phyloP scores from a whole-genome alignment of 2,329 filamentous ascomycete species.

The Fusarium neocosmosporiellum region DNA sequence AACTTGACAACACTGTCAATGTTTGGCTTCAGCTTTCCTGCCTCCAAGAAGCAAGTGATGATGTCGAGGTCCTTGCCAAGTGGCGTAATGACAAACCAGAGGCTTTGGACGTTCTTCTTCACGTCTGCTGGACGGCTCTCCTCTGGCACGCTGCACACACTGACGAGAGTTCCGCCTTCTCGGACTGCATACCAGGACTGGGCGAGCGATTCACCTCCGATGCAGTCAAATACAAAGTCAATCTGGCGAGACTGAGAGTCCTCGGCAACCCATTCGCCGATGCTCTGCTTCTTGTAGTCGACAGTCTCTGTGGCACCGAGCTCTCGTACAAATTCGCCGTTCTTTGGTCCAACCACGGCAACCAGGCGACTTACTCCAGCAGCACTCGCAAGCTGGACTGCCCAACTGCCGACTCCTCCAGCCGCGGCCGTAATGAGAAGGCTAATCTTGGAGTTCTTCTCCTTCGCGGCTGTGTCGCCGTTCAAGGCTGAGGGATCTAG shows the following conservation, averaged over 20 bases:
- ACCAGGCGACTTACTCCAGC: conserved; percentile 12
- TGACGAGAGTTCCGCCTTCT: conserved; percentile 19
- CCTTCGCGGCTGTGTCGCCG: not conserved
- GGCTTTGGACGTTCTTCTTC: not conserved
- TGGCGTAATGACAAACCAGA: conserved; percentile 30
- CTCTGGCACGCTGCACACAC: conserved; percentile 20
- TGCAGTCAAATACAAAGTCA: conserved; percentile 31
- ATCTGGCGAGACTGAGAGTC: conserved; percentile 6
- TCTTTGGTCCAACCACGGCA: conserved; percentile 8
- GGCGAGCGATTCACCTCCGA: conserved; percentile 15
- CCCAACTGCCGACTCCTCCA: conserved; percentile 26
- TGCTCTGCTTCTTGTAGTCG: conserved; percentile 27
- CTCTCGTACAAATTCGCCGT: not conserved
- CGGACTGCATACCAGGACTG: conserved; percentile 28
- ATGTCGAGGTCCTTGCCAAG: conserved; percentile 21
- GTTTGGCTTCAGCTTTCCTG: conserved; percentile 21
- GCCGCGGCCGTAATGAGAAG: conserved; percentile 25
- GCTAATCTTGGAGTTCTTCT: conserved; percentile 3
- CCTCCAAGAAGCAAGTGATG: conserved; percentile 24
- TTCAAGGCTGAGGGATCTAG: not conserved
- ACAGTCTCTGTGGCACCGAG: conserved; percentile 25
- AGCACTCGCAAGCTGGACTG: conserved; percentile 19
- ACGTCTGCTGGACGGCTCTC: conserved; percentile 19
- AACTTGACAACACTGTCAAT: conserved; percentile 29
- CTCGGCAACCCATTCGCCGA: conserved; percentile 18